Percentiles rank a stretch among this genome's conserved stretches.
Evolutionary conservation across 192 early-diverging fungal genomes (phyloP).

Genomic region (Linnemannia hyalina): DNA sequence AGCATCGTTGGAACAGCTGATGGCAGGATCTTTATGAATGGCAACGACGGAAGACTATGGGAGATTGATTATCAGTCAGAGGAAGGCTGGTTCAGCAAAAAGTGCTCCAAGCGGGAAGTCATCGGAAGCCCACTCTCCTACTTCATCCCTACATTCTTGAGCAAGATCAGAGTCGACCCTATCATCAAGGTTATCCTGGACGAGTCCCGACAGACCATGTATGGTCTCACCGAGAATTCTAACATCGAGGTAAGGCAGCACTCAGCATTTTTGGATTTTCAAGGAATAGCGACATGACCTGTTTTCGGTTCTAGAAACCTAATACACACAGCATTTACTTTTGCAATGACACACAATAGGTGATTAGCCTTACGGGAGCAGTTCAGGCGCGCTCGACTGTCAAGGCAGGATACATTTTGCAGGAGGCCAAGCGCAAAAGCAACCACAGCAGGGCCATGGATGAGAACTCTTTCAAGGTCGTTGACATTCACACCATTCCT

Average conservation of each 20-base stretch:
- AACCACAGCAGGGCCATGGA: conserved; percentile 51
- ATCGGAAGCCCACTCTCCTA: conserved; percentile 73
- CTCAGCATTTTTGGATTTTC: not conserved
- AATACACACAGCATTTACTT: not conserved
- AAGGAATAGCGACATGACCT: not conserved
- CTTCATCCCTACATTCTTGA: conserved; percentile 80
- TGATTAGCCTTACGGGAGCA: conserved; percentile 26
- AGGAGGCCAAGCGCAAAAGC: conserved; percentile 47
- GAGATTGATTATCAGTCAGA: conserved; percentile 90
- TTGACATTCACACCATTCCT: conserved; percentile 81
- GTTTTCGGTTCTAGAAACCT: not conserved
- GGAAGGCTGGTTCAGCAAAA: conserved; percentile 89
- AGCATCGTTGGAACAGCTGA: conserved; percentile 81
- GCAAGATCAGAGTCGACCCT: conserved; percentile 58
- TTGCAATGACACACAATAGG: conserved; percentile 10
- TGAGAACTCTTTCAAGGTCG: conserved; percentile 70
- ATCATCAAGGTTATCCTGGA: conserved; percentile 79
- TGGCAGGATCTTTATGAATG: conserved; percentile 93
- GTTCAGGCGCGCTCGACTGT: conserved; percentile 19
- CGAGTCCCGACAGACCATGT: conserved; percentile 74
- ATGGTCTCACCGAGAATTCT: conserved; percentile 77
- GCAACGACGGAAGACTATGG: conserved; percentile 88
- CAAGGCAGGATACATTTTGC: conserved; percentile 20
- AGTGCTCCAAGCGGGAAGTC: conserved; percentile 82
- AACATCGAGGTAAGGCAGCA: conserved; percentile 69